Base-by-base conservation (phyloP, 257 asterid genomes). In the Nicotiana paniculata region DNA sequence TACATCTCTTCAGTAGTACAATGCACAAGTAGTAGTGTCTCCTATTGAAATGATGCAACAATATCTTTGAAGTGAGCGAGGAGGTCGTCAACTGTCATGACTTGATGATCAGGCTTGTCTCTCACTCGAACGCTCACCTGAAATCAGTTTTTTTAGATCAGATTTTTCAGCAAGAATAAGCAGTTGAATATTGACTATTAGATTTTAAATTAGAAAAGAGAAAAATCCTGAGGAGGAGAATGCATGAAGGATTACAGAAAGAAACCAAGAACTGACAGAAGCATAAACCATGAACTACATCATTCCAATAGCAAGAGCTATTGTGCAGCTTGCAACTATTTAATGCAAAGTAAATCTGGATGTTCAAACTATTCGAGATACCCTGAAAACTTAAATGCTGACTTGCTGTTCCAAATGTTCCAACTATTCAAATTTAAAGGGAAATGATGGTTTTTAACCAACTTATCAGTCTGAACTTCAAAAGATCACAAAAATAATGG, bases 401-500 rank as follows among this genome's bases (percentile, higher is more conserved):
- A 43, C 51, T 43, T 43, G 51, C 51, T 43, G 51, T 9, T 43
- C 51, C 51, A 3, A 43, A 43, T 43, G 11, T 43, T 43, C 51
- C 51, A 43, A 43, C 51, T 9, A 43, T 43, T 43, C 51, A 43
- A 43, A 43, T 43, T 9, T 43, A 28, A 35, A 58, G 39, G 51
- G 37, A 37, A 37, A 79, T 28, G 35, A 80, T 33, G 62, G 58
- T 12, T 51, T 55, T 26, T 2, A 32, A 26, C 53, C 69, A 16
- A 76, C 63, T 39, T 15, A 77, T 53, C 17, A 88, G 18, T 11
- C 7, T 64, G 70, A 82, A 16, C 77, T 68, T 13, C 30, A 1
- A 39, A 12, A 39, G 61, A 59, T 32, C 69, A 21, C 46, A 10
- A 78, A 7, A 84, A 39, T 10, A 64, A 96, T 97, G 98, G 93